Conservation (phyloP, 164 flowering plant species). For the Annona squamosa region DNA sequence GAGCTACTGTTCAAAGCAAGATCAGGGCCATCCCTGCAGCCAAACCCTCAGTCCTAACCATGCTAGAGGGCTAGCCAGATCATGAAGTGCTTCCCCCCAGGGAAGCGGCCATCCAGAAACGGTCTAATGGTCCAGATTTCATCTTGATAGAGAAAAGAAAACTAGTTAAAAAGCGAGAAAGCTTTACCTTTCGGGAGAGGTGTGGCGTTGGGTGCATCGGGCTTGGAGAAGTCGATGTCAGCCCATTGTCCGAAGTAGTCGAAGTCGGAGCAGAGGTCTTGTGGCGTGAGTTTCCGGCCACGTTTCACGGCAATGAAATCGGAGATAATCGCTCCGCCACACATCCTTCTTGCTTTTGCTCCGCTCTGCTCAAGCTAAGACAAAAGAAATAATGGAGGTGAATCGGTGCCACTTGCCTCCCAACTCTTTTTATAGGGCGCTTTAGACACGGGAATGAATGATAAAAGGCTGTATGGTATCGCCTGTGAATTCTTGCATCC, state of each 20-base stretch:
- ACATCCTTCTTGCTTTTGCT: constrained; percentile 24
- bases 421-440: neutral
- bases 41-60: too few species aligned
- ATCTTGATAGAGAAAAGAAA: too few species aligned
- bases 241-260: constrained; percentile 4
- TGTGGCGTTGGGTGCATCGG: neutral
- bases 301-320: constrained; percentile 21
- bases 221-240: neutral
- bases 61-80: too few species aligned
- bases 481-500: neutral
- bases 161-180: neutral
- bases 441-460: neutral
- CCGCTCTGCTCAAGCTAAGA: neutral
- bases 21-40: too few species aligned
- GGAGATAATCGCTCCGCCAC: constrained; percentile 61
- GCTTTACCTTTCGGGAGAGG: neutral
- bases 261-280: constrained; percentile 42
- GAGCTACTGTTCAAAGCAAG: too few species aligned
- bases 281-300: constrained; percentile 25
- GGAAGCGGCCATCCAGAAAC: neutral
- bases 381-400: neutral
- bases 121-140: too few species aligned
- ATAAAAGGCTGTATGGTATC: neutral
- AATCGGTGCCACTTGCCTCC: neutral
- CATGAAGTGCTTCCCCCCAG: too few species aligned